Conservation (phyloP, 257 asterid species). For the Cynanchum wilfordii region DNA sequence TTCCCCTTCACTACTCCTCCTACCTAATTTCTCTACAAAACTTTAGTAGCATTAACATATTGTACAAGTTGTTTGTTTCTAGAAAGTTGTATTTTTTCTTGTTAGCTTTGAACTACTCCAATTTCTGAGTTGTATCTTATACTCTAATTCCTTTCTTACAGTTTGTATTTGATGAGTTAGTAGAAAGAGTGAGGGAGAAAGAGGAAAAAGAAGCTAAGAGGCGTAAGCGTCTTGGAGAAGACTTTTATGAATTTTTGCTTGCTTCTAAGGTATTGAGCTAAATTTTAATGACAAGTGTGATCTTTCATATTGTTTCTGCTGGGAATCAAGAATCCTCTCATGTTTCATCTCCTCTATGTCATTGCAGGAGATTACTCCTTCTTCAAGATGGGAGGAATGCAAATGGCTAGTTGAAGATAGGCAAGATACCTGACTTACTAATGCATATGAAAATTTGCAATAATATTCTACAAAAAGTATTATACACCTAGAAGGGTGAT, state of each 20-base stretch:
- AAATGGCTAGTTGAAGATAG: conserved; percentile 63
- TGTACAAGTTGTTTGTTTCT: neutral
- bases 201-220: conserved; percentile 89
- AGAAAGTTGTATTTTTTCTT: neutral
- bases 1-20: no score
- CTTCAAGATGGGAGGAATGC: conserved; percentile 85
- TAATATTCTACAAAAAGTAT: neutral
- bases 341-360: conserved; percentile 10
- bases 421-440: conserved; percentile 29
- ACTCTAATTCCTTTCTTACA: conserved; percentile 23
- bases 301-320: conserved; percentile 14
- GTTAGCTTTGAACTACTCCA: neutral
- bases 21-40: neutral
- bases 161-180: conserved; percentile 71
- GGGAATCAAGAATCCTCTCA: conserved; percentile 3
- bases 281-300: conserved; percentile 1
- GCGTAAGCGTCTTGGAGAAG: conserved; percentile 75
- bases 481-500: neutral
- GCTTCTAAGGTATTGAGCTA: conserved; percentile 52
- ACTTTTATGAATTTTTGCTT: conserved; percentile 48
- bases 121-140: conserved; percentile 12
- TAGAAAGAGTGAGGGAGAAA: conserved; percentile 64
- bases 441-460: neutral
- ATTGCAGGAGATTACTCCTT: conserved; percentile 60
- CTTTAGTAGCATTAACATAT: neutral